Evolutionary conservation across 2,329 filamentous ascomycete genomes (phyloP).

Genomic region (Xylaria sp.): DNA sequence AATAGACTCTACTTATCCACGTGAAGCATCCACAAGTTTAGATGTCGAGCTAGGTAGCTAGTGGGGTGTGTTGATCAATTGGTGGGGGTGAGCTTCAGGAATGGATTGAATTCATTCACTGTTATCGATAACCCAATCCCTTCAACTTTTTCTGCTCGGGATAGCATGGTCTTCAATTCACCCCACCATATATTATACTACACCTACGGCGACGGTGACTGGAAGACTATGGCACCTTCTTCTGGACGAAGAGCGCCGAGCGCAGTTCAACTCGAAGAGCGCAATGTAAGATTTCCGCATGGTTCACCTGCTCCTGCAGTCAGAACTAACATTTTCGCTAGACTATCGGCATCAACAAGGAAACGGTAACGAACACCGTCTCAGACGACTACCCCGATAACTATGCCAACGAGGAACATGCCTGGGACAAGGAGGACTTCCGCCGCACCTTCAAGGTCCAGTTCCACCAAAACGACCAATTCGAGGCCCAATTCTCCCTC

Average conservation of each 20-base stretch:
- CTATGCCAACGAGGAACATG: slow-evolving; percentile 86
- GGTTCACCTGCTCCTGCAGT: neutral
- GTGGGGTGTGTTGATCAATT: slow-evolving; percentile 36
- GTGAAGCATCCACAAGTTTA: neutral
- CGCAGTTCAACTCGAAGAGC: slow-evolving; percentile 46
- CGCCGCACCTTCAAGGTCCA: slow-evolving; percentile 75
- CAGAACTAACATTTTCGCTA: slow-evolving; percentile 53
- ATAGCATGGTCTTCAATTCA: slow-evolving; percentile 36
- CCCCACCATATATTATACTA: slow-evolving; percentile 42
- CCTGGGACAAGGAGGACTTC: slow-evolving; percentile 82
- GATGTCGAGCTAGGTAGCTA: slow-evolving; percentile 16
- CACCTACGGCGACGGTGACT: slow-evolving; percentile 16
- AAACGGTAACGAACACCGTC: slow-evolving; percentile 89
- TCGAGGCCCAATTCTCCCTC: slow-evolving; percentile 88
- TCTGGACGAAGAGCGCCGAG: slow-evolving; percentile 41
- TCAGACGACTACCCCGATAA: slow-evolving; percentile 94
- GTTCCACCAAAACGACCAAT: slow-evolving; percentile 84
- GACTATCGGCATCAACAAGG: slow-evolving; percentile 87
- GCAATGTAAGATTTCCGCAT: slow-evolving; percentile 43
- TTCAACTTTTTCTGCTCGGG: slow-evolving; percentile 43
- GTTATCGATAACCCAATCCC: slow-evolving; percentile 43
- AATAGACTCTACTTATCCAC: neutral
- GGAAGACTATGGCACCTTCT: slow-evolving; percentile 49
- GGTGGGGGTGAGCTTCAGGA: slow-evolving; percentile 21
- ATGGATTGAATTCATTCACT: neutral